A percentile compares a stretch with the other conserved stretches of the same genome.
phyloP scores from a whole-genome alignment of 2,329 filamentous ascomycete species.

The Fusarium sp. region DNA sequence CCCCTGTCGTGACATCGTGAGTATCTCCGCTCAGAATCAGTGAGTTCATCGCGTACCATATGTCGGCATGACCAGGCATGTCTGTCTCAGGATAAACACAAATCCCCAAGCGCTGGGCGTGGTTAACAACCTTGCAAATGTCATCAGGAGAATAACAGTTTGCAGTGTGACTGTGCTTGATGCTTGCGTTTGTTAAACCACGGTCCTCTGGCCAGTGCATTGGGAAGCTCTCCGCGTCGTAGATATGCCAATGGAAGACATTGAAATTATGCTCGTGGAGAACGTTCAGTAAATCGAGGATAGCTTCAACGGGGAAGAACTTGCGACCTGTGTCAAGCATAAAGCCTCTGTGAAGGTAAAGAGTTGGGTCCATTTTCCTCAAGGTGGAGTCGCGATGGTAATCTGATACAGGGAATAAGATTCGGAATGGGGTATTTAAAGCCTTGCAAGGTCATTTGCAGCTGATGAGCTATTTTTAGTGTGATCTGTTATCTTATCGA shows the following conservation, averaged over 20 bases:
- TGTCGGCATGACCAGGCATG: slow-evolving; percentile 19
- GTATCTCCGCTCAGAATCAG: rapidly evolving
- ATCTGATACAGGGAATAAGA: background rate
- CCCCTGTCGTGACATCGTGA: background rate
- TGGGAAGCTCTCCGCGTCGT: slow-evolving; percentile 22
- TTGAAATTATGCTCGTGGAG: slow-evolving; percentile 26
- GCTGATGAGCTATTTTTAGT: background rate
- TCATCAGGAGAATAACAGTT: background rate
- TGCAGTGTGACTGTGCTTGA: slow-evolving; percentile 2
- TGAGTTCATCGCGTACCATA: background rate
- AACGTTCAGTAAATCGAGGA: background rate
- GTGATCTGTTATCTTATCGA: too few species aligned
- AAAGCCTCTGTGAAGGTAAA: slow-evolving; percentile 16
- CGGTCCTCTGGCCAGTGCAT: background rate
- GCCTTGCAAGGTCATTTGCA: background rate
- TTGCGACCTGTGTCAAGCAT: slow-evolving; percentile 23
- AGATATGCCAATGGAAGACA: slow-evolving; percentile 24
- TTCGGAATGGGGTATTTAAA: background rate
- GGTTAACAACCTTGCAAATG: background rate
- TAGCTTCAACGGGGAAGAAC: slow-evolving; percentile 18
- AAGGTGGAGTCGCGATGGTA: background rate
- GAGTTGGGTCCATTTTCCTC: background rate
- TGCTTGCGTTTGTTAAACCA: slow-evolving; percentile 2
- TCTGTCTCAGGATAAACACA: slow-evolving; percentile 16
- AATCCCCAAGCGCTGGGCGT: background rate